A percentile compares a stretch with the other conserved stretches of the same genome.
Evolutionary conservation across 768 basidiomycete species (phyloP).

Genomic region (Melanogaster broomeanus): DNA sequence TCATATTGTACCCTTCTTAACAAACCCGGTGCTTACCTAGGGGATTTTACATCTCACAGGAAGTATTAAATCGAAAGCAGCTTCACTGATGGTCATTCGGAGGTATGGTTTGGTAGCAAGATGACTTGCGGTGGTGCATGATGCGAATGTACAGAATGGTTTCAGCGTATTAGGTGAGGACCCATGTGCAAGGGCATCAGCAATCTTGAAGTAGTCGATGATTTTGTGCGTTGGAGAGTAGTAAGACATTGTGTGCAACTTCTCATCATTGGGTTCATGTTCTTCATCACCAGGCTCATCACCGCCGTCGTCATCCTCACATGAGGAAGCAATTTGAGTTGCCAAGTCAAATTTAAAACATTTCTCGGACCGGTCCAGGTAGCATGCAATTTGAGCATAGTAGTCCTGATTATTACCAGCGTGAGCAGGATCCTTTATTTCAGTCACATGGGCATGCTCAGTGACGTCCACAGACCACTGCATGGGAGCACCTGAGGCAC

Average conservation of each 20-base stretch:
- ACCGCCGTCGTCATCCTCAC: not conserved
- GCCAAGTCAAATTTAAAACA: conserved; percentile 28
- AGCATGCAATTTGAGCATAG: conserved; percentile 34
- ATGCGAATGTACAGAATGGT: not conserved
- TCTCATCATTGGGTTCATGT: not conserved
- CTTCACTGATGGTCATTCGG: not conserved
- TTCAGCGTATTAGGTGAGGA: not conserved
- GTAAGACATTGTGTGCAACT: not conserved
- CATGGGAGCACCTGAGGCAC: conserved; percentile 27
- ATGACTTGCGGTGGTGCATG: not conserved
- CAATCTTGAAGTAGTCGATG: not conserved
- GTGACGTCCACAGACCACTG: conserved; percentile 40
- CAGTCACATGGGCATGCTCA: conserved; percentile 34
- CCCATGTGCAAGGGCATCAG: not conserved
- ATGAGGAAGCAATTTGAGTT: conserved; percentile 12
- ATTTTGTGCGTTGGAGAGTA: not conserved
- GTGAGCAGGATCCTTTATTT: conserved; percentile 33
- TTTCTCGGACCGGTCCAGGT: conserved; percentile 34
- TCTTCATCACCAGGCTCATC: not conserved
- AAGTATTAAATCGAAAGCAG: too few species aligned
- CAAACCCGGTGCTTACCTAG: too few species aligned
- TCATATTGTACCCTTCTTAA: too few species aligned
- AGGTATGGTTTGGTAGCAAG: not conserved
- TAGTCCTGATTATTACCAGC: conserved; percentile 35
- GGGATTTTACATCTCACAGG: too few species aligned